Evolutionary conservation across 1,284 basidiomycete species (phyloP).

Genomic region (Phaffia rhodozyma): DNA sequence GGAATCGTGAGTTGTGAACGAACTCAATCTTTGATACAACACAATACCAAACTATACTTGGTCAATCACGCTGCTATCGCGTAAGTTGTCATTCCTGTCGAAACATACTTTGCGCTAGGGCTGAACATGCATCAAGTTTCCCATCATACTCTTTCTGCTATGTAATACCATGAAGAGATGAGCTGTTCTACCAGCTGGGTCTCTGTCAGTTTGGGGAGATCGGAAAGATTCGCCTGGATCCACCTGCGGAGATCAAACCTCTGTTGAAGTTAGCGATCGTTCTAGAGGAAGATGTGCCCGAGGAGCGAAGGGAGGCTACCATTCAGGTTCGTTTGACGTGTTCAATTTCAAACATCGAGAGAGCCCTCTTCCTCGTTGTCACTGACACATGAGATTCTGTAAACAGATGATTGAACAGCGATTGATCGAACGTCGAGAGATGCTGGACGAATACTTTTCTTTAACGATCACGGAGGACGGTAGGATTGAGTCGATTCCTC

Average conservation of each 20-base stretch:
- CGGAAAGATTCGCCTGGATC: slow-evolving; percentile 62
- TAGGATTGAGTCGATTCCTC: slow-evolving; percentile 58
- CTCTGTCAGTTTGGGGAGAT: slow-evolving; percentile 84
- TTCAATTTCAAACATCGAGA: slow-evolving; percentile 40
- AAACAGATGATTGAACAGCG: slow-evolving; percentile 25
- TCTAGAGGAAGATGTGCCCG: slow-evolving; percentile 42
- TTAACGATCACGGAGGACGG: slow-evolving; percentile 55
- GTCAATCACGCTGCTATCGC: slow-evolving; percentile 71
- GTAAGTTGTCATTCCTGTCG: slow-evolving; percentile 40
- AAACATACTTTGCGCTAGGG: neutral
- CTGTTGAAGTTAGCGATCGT: slow-evolving; percentile 70
- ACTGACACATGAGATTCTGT: neutral
- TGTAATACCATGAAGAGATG: slow-evolving; percentile 48
- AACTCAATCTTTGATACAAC: slow-evolving; percentile 72
- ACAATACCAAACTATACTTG: slow-evolving; percentile 77
- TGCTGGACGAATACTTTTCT: slow-evolving; percentile 89
- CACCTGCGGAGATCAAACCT: slow-evolving; percentile 58
- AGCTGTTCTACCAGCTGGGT: slow-evolving; percentile 89
- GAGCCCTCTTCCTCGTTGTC: neutral
- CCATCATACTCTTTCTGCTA: neutral
- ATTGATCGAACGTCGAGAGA: slow-evolving; percentile 49
- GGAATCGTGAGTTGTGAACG: slow-evolving; percentile 72
- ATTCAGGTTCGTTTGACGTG: slow-evolving; percentile 47
- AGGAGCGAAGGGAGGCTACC: slow-evolving; percentile 41
- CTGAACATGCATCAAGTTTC: too few species aligned